Percentiles rank a stretch among this genome's conserved stretches.
These are phyloP conservation scores for Coprinellus micaceus DNA, from an alignment of 768 basidiomycete species.

Conservation along the genomic window DNA sequence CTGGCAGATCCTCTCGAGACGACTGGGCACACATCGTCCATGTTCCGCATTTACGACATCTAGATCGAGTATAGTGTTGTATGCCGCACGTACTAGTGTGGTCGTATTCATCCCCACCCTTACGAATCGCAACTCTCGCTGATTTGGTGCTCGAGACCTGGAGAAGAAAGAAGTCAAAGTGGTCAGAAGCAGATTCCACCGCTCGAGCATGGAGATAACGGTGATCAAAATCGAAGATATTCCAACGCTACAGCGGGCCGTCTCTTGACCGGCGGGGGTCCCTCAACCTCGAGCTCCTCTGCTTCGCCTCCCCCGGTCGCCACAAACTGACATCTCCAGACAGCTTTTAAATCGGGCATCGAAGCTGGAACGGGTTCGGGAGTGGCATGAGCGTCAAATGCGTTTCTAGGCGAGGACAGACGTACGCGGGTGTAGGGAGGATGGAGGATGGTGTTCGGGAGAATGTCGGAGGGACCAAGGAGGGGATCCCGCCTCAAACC, in stretches of 20 bases:
- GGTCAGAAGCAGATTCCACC: background rate
- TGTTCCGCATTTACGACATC: no score
- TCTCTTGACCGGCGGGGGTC: no score
- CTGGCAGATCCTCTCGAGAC: background rate
- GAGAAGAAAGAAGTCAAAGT: background rate
- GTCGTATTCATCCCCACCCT: background rate
- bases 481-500: background rate
- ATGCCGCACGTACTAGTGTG: no score
- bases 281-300: no score
- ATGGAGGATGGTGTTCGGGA: background rate
- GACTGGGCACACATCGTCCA: no score
- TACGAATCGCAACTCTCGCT: background rate
- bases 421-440: background rate
- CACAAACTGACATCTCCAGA: no score
- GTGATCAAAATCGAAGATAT: conserved; percentile 11
- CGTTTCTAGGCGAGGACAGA: background rate
- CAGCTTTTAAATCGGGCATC: no score
- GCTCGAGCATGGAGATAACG: conserved; percentile 10
- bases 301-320: no score
- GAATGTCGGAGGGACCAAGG: background rate
- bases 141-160: background rate
- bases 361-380: no score
- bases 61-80: no score
- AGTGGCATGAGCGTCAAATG: background rate
- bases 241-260: conserved; percentile 1